Conservation (phyloP, 352 stramenopile species). For the Globisporangium nagaii region DNA sequence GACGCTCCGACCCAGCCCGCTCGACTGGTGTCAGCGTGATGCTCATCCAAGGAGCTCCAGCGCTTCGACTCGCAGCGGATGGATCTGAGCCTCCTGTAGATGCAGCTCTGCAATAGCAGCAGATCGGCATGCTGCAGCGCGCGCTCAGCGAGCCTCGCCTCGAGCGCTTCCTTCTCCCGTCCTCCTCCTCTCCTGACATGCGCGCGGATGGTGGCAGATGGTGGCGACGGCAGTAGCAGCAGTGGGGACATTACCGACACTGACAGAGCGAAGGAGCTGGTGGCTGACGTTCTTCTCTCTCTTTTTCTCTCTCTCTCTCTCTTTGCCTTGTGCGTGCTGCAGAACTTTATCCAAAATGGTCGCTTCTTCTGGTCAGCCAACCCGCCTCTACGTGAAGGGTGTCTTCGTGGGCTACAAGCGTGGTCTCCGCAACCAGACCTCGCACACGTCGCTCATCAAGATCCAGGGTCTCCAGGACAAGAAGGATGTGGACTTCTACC, state of each 20-base stretch:
- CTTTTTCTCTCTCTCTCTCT: conserved; percentile 4
- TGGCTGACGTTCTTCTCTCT: conserved; percentile 8
- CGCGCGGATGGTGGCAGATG: neutral
- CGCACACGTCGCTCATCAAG: conserved; percentile 98
- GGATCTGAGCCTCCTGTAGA: neutral
- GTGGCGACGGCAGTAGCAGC: neutral
- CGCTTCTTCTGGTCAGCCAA: conserved; percentile 88
- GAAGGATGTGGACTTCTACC: conserved; percentile 98
- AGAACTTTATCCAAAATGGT: conserved; percentile 88
- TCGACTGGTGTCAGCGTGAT: too few relatives aligned
- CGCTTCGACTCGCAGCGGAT: neutral
- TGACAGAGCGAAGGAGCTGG: neutral
- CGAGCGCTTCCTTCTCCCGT: neutral
- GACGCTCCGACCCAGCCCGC: neutral
- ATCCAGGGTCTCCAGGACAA: conserved; percentile 98
- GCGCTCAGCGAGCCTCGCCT: neutral
- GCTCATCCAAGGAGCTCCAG: neutral
- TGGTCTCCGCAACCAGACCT: conserved; percentile 96
- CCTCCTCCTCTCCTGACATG: neutral
- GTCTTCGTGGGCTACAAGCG: conserved; percentile 99
- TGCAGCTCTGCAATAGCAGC: neutral
- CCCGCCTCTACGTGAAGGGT: conserved; percentile 98
- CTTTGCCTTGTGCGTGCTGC: conserved; percentile 11
- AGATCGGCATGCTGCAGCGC: neutral
- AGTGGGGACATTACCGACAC: too few relatives aligned